These are phyloP conservation scores for Ascochyta lentis DNA, from an alignment of 2,329 filamentous ascomycete genomes.

Conservation along the genomic window DNA sequence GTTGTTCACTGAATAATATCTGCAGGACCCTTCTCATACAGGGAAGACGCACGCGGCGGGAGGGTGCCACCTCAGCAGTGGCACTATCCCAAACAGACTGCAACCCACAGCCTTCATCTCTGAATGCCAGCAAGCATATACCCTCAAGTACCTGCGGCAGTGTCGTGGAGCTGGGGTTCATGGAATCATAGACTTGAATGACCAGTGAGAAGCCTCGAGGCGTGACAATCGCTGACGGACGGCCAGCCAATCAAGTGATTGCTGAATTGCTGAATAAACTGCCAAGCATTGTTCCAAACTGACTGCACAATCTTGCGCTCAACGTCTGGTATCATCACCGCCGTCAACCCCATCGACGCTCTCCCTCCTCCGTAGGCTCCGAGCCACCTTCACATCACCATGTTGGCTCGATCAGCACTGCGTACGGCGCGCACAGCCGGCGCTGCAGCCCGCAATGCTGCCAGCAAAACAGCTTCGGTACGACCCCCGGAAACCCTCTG, in stretches of 20 bases:
- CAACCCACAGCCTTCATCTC: not conserved
- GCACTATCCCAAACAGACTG: not conserved
- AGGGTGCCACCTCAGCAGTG: not conserved
- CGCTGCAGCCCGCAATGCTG: conserved; percentile 74
- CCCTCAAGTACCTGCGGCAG: not conserved
- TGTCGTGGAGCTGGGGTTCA: conserved; percentile 9
- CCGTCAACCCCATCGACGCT: conserved; percentile 46
- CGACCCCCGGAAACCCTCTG: conserved; percentile 40
- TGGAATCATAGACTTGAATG: conserved; percentile 5
- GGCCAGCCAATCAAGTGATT: not conserved
- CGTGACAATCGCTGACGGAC: not conserved
- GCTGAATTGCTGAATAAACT: conserved; percentile 2
- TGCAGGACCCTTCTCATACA: not conserved
- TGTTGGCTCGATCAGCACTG: conserved; percentile 93
- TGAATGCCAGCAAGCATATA: not conserved
- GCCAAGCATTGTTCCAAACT: conserved; percentile 5
- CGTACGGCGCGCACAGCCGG: conserved; percentile 87
- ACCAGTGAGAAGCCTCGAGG: not conserved
- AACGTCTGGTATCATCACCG: conserved; percentile 36
- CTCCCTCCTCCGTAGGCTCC: conserved; percentile 40
- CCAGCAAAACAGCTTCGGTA: conserved; percentile 57
- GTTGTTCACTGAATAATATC: not conserved
- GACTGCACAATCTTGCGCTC: conserved; percentile 14
- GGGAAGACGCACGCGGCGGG: not conserved
- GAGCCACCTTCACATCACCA: conserved; percentile 62